Evolutionary conservation across 1,139 yeast species (phyloP).

Genomic region (Hemisphaericaspora lyxosophila): DNA sequence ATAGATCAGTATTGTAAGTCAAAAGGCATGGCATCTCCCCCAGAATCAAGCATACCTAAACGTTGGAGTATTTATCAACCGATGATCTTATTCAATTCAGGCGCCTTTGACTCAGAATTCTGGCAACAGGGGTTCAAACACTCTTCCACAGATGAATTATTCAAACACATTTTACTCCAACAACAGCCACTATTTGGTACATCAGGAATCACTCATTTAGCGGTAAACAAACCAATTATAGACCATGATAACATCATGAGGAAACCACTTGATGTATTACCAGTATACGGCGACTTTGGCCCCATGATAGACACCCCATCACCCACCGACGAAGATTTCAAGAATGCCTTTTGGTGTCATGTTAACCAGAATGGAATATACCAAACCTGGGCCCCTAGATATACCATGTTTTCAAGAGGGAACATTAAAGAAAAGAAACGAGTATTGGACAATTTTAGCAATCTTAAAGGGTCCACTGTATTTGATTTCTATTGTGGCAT

Average conservation of each 20-base stretch:
- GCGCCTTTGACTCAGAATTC: constrained; percentile 34
- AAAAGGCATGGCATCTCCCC: neutral
- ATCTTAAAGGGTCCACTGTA: constrained; percentile 42
- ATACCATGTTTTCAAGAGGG: constrained; percentile 90
- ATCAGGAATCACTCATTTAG: constrained; percentile 53
- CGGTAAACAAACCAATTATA: constrained; percentile 67
- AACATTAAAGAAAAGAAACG: constrained; percentile 80
- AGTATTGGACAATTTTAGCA: constrained; percentile 41
- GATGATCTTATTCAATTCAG: constrained; percentile 53
- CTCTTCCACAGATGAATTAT: constrained; percentile 20
- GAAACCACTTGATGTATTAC: constrained; percentile 57
- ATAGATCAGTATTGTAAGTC: constrained; percentile 7
- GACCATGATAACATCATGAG: constrained; percentile 54
- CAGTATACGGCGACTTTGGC: constrained; percentile 69
- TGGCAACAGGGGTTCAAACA: constrained; percentile 29
- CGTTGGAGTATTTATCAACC: constrained; percentile 70
- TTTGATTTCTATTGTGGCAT: constrained; percentile 82
- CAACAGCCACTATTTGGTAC: constrained; percentile 13
- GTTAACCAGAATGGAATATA: constrained; percentile 69
- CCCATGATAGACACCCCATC: constrained; percentile 26
- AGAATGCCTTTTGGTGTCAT: constrained; percentile 68
- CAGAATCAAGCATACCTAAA: constrained; percentile 34
- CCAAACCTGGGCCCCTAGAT: constrained; percentile 83
- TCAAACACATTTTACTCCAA: constrained; percentile 21
- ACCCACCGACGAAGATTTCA: constrained; percentile 48